phyloP scores from a whole-genome alignment of 2,329 filamentous ascomycete genomes.

The Verticillium longisporum region DNA sequence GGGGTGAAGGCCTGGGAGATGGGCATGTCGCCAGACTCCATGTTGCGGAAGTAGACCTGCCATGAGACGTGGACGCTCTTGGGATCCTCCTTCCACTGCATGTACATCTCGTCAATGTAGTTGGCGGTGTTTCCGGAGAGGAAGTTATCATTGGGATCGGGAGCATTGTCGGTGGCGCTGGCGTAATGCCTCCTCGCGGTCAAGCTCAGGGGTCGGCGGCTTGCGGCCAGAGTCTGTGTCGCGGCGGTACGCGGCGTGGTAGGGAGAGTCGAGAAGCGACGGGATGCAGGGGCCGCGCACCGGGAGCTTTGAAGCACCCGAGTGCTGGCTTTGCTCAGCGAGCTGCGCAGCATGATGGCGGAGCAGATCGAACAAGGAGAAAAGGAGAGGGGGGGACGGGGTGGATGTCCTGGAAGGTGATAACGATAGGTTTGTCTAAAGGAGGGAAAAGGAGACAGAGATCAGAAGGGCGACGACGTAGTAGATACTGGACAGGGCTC shows the following conservation, averaged over 20 bases:
- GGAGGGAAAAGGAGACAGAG: neutral
- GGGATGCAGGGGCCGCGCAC: slow-evolving; percentile 32
- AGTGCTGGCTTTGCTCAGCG: slow-evolving; percentile 57
- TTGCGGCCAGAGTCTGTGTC: slow-evolving; percentile 36
- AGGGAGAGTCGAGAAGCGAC: slow-evolving; percentile 34
- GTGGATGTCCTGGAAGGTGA: neutral
- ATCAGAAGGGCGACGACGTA: neutral
- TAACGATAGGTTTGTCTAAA: neutral
- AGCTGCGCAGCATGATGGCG: slow-evolving; percentile 64
- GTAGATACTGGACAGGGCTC: neutral
- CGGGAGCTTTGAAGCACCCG: slow-evolving; percentile 52
- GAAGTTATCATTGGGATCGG: slow-evolving; percentile 91
- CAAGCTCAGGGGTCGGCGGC: slow-evolving; percentile 43
- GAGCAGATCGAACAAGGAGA: neutral
- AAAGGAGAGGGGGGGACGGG: neutral
- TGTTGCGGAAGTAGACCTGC: slow-evolving; percentile 99
- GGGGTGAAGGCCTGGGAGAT: slow-evolving; percentile 95
- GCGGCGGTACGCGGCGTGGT: slow-evolving; percentile 23
- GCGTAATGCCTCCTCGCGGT: slow-evolving; percentile 46
- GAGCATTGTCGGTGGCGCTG: slow-evolving; percentile 46
- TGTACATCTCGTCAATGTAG: slow-evolving; percentile 99
- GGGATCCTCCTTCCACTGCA: slow-evolving; percentile 93
- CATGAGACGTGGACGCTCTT: slow-evolving; percentile 94
- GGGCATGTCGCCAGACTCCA: slow-evolving; percentile 97
- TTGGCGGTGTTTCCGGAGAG: slow-evolving; percentile 94